Evolutionary conservation across 148 eudicot genomes (phyloP), one percentile per base, ranked within the genome.

Genomic region (Cornus suecica): DNA sequence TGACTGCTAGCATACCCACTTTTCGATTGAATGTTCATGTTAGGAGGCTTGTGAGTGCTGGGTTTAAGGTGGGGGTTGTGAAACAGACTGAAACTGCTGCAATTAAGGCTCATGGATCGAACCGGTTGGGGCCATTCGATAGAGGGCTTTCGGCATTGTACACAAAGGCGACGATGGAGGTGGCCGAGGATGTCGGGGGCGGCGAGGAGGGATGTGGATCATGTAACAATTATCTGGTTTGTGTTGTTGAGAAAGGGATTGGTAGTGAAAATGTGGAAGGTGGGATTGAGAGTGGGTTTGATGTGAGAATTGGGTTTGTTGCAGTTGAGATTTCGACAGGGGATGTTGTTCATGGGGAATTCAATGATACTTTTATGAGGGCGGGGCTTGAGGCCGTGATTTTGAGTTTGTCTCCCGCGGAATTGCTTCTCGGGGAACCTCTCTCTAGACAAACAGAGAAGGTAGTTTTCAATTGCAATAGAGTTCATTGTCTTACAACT

Each of bases 1-100:
- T 95, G 70, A 95, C 99, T 32, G 99, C 99, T 11, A 95, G 99
- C 74, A 79, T 95, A 27, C 99, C 99, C n/a, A 95, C 97, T 65
- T 89, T 92, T 86, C 83, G 97, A 81, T 70, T 95, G 70, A 83
- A 95, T 87, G 87, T 95, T 72, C 94, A 95, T 83, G 97, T 91
- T 54, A 95, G 99, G 86, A 89, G 97, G 89, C 88, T 95, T 31
- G 99, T 95, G 61, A 85, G 91, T 81, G 91, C 88, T 41, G 99
- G 99, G 41, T 91, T 86, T 76, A 95, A 95, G 81, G 99, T 95
- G 78, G 99, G 99, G 56, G 97, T 92, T 18, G 97, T 95, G 58
- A 95, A 91, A 54, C 99, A 95, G 76, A 90, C 97, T 22, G 99
- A 95, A 66, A 92, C 97, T 0, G 94, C 97, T 0, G 79, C 89